Conservation (phyloP, 306 rosid species). For the Mimosa pudica region DNA sequence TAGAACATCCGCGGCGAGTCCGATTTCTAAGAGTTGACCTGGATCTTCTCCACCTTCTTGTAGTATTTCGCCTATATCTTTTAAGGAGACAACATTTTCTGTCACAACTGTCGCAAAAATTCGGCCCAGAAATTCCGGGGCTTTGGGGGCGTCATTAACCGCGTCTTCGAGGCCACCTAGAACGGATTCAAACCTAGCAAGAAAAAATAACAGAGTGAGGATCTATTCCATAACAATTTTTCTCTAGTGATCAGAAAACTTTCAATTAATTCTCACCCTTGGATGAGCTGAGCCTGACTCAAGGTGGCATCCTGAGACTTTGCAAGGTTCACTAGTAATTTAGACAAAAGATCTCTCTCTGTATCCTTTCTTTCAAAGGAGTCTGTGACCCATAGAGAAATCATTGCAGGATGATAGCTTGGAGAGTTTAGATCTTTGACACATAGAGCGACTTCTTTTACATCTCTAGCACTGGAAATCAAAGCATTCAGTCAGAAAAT, state of each 20-base stretch:
- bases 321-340: constrained; percentile 63
- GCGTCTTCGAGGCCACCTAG: constrained; percentile 69
- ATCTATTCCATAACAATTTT: not conserved
- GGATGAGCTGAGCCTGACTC: constrained; percentile 59
- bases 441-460: constrained; percentile 68
- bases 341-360: constrained; percentile 73
- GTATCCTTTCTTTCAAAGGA: constrained; percentile 81
- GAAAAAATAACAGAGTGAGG: not conserved
- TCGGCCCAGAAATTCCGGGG: constrained; percentile 73
- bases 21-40: constrained; percentile 52
- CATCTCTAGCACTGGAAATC: constrained; percentile 78
- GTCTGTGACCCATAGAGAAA: constrained; percentile 77
- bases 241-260: not conserved
- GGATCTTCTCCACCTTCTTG: constrained; percentile 68
- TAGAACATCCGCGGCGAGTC: constrained; percentile 76
- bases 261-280: constrained; percentile 59
- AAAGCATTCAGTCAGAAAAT: constrained; percentile 21
- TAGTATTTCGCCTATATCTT: constrained; percentile 65
- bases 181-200: constrained; percentile 71
- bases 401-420: constrained; percentile 75
- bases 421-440: constrained; percentile 78
- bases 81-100: constrained; percentile 61
- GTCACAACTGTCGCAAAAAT: constrained; percentile 60
- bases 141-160: constrained; percentile 83
- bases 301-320: constrained; percentile 56